Conservation (phyloP, 352 stramenopile genomes). For the Peronospora belbahrii region DNA sequence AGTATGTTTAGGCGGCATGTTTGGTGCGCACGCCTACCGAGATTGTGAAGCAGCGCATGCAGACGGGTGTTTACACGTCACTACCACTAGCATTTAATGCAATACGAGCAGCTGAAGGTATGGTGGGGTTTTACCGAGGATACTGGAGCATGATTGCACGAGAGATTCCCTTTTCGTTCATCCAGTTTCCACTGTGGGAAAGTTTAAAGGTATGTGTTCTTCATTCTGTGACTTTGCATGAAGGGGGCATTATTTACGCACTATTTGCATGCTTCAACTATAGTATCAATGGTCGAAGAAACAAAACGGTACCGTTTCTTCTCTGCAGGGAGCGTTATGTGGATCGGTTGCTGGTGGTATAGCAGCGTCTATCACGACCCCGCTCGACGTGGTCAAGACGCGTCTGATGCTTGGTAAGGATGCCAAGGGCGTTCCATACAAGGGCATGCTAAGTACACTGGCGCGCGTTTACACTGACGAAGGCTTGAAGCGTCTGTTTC, state of each 20-base stretch:
- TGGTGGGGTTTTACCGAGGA: constrained; percentile 91
- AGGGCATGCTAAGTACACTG: constrained; percentile 86
- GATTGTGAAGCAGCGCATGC: constrained; percentile 98
- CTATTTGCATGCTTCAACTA: constrained; percentile 1
- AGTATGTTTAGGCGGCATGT: constrained; percentile 80
- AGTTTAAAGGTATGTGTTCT: constrained; percentile 79
- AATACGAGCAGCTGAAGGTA: constrained; percentile 73
- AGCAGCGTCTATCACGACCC: constrained; percentile 96
- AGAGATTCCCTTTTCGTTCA: constrained; percentile 99
- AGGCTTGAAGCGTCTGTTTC: constrained; percentile 88
- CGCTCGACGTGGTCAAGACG: constrained; percentile 98
- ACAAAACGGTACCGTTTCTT: constrained; percentile 73
- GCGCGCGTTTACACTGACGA: constrained; percentile 88
- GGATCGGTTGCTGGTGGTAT: constrained; percentile 92
- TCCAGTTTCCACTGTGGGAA: constrained; percentile 99
- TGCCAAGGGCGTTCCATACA: constrained; percentile 88
- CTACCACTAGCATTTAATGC: constrained; percentile 55
- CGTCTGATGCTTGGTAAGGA: constrained; percentile 97
- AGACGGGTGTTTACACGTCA: constrained; percentile 88
- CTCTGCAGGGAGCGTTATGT: constrained; percentile 90
- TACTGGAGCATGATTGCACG: constrained; percentile 97
- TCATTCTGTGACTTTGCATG: background rate
- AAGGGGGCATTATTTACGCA: background rate
- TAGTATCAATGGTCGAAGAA: constrained; percentile 74
- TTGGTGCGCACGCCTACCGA: constrained; percentile 98